Evolutionary conservation across 2,329 filamentous ascomycete genomes (phyloP).

Genomic region (Ceratocystis variospora): DNA sequence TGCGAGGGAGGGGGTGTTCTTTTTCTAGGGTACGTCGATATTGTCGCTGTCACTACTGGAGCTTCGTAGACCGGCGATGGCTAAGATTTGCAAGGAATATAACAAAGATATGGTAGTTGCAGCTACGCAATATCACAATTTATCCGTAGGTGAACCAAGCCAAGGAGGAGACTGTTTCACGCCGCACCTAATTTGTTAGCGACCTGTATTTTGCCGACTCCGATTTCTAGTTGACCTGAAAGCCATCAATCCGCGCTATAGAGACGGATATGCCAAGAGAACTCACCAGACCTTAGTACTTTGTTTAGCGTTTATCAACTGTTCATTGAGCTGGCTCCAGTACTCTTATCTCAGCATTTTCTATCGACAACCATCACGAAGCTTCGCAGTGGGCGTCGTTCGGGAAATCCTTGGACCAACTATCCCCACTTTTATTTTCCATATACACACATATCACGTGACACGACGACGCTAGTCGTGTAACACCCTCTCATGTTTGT

Average conservation of each 20-base stretch:
- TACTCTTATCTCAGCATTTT: neutral
- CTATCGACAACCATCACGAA: neutral
- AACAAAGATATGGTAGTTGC: no score
- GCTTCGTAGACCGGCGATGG: neutral
- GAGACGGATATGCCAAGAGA: no score
- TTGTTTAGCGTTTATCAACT: no score
- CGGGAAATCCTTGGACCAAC: constrained; percentile 8
- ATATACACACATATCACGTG: constrained; percentile 10
- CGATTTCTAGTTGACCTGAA: no score
- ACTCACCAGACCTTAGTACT: no score
- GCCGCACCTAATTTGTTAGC: neutral
- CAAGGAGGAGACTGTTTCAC: neutral
- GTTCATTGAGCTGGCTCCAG: no score
- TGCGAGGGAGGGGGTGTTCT: neutral
- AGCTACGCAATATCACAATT: neutral
- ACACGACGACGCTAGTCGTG: neutral
- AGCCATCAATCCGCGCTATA: no score
- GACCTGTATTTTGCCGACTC: neutral
- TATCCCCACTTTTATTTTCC: neutral
- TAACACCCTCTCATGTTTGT: neutral
- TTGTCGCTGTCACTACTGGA: neutral
- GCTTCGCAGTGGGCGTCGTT: neutral
- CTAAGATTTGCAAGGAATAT: neutral
- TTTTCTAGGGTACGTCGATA: neutral
- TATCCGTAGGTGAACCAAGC: neutral